A percentile compares a stretch with the other conserved stretches of the same genome.
phyloP scores from a whole-genome alignment of 192 early-diverging fungal genomes.

The Dissophora globulifera region DNA sequence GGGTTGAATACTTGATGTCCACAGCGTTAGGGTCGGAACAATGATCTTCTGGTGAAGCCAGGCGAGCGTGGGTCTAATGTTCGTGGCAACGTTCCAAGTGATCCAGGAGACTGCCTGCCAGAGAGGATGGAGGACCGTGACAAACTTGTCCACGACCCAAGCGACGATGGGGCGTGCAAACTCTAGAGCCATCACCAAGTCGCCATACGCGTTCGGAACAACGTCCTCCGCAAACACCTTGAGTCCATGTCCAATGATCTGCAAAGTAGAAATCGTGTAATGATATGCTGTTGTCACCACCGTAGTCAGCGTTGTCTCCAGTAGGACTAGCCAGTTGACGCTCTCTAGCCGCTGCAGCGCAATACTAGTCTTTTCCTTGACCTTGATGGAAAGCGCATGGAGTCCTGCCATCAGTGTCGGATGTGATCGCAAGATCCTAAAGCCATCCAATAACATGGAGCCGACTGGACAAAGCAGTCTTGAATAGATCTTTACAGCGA shows the following conservation, averaged over 20 bases:
- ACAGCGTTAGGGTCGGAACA: constrained; percentile 9
- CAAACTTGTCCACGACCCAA: constrained; percentile 27
- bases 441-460: neutral
- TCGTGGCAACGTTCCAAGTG: constrained; percentile 16
- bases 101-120: constrained; percentile 29
- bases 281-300: neutral
- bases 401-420: constrained; percentile 35
- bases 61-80: neutral
- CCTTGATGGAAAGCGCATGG: constrained; percentile 26
- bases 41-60: constrained; percentile 10
- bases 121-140: constrained; percentile 9
- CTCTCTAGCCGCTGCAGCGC: too few relatives aligned
- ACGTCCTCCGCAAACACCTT: constrained; percentile 24
- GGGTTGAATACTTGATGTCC: constrained; percentile 17
- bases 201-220: constrained; percentile 35
- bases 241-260: constrained; percentile 11
- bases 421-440: constrained; percentile 36
- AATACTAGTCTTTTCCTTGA: neutral
- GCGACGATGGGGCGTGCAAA: constrained; percentile 28
- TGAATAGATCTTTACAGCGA: neutral
- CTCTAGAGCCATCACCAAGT: constrained; percentile 30
- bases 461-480: constrained; percentile 9
- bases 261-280: constrained; percentile 1
- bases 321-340: constrained; percentile 34
- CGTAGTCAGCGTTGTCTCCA: constrained; percentile 24